These are phyloP conservation scores for Diaporthe caulivora DNA, from an alignment of 2,329 filamentous ascomycete genomes.

Conservation along the genomic window DNA sequence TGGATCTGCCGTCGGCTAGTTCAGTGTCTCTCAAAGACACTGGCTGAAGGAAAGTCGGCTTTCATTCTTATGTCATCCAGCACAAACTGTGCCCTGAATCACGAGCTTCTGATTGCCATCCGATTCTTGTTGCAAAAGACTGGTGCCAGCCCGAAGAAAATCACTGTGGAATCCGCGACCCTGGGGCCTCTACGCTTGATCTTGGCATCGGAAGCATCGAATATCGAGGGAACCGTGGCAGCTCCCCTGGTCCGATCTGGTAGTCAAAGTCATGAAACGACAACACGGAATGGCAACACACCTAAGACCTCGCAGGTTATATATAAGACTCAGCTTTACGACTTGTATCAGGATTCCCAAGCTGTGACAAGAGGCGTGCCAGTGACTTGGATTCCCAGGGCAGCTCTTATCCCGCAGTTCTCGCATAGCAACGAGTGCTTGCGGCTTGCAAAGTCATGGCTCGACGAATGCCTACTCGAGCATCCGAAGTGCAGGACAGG, in stretches of 20 bases:
- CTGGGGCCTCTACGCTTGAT: background rate
- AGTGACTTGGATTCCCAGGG: background rate
- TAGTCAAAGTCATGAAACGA: background rate
- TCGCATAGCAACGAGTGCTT: background rate
- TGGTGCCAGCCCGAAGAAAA: background rate
- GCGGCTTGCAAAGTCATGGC: background rate
- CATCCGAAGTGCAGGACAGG: background rate
- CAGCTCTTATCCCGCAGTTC: background rate
- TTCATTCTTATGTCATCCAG: background rate
- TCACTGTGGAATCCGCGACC: background rate
- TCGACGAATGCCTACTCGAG: background rate
- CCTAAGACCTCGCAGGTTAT: background rate
- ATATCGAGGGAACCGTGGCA: background rate
- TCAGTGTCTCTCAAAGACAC: background rate
- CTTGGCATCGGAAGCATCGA: background rate
- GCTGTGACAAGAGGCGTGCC: background rate
- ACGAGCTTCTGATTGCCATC: background rate
- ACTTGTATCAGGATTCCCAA: background rate
- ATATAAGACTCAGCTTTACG: background rate
- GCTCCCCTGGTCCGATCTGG: background rate
- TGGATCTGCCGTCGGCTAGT: background rate
- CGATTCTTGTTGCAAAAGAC: background rate
- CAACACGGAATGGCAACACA: background rate
- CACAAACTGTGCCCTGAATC: background rate
- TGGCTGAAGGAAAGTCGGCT: too few relatives aligned